Evolutionary conservation across 2,329 filamentous ascomycete species (phyloP).

Genomic region (Pyrenophora teres): DNA sequence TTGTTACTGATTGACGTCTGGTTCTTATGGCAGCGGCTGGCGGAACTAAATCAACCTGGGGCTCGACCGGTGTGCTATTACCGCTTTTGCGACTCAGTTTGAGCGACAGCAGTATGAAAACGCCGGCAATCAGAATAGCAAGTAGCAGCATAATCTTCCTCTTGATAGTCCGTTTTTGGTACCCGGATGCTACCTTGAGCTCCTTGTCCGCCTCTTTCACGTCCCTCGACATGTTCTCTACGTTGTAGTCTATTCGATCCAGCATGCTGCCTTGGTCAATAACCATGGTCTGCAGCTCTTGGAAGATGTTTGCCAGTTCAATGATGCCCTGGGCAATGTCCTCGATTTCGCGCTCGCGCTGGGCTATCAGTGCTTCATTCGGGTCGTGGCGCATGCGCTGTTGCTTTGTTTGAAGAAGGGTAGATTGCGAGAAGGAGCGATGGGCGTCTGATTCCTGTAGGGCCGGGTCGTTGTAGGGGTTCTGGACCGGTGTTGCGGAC

Average conservation of each 20-base stretch:
- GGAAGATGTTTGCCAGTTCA: conserved; percentile 93
- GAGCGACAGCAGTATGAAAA: conserved; percentile 83
- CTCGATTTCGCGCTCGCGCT: conserved; percentile 95
- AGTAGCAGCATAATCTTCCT: conserved; percentile 92
- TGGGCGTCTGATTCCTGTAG: conserved; percentile 88
- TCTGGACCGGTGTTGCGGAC: conserved; percentile 53
- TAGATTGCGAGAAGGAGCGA: conserved; percentile 86
- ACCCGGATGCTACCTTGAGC: conserved; percentile 82
- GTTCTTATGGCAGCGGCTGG: conserved; percentile 20
- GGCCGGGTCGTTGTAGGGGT: conserved; percentile 80
- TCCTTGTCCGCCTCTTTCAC: conserved; percentile 94
- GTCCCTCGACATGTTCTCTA: conserved; percentile 91
- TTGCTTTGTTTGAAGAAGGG: conserved; percentile 78
- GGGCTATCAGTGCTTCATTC: conserved; percentile 77
- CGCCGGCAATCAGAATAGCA: conserved; percentile 77
- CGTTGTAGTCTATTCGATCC: conserved; percentile 74
- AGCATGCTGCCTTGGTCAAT: conserved; percentile 59
- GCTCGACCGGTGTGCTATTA: conserved; percentile 18
- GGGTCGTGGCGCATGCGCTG: conserved; percentile 65
- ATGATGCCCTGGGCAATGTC: conserved; percentile 99
- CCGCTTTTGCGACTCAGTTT: conserved; percentile 65
- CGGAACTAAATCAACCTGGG: conserved; percentile 26
- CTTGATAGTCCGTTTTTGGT: conserved; percentile 87
- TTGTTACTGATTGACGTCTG: conserved; percentile 22
- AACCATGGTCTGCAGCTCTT: conserved; percentile 91